Base-by-base conservation (phyloP, 2,329 filamentous ascomycete species). In the Ploettnerulaceae sp. region DNA sequence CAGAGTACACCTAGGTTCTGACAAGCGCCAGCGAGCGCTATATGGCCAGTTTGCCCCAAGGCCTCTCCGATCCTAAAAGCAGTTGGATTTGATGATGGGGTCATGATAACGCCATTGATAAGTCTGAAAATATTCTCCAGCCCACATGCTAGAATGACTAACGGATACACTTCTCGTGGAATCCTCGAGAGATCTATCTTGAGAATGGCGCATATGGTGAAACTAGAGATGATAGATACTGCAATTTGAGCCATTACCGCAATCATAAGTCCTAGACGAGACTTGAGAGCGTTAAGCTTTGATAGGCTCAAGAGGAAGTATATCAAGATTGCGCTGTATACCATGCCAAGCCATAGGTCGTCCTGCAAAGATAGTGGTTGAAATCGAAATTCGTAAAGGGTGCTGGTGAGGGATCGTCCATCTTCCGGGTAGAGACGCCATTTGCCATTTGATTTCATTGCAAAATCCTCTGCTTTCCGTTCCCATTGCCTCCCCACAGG, bases 301-400 rank as follows among this genome's bases (percentile, higher is more conserved):
- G 80, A 79, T 49, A 91, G 68, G 53, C 77, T 85, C 55, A 77
- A 66, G 22, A 84, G 63, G 46, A 89, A 81, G 61, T 89, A 89
- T 5, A 78, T 48, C 1, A 76, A 65, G 36, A 81, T 81, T 21
- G 84, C 65, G 8, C 71, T 66, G 61, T 91, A 90, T 1, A 83
- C 84, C 7, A 81, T 61, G 2, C 75, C 74, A 14, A 91, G 70
- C 29, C 82, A 69, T 18, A 81, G 58, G 39, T 80, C 77, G 61
- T 90, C 86, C 48, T 75, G 71, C 12, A 74, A 64, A 11, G 84
- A 87, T 58, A 90, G 79, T 6, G 86, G 86, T 22, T 79, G 80
- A 60, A 89, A 89, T 49, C 84, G 83, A 61, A 90, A 90, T 64
- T 90, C 83, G 61, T 88, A 89, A 1, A 89, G 71, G 45, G 81